Base-by-base conservation (phyloP, 2,329 filamentous ascomycete genomes). In the Nakataea oryzae region DNA sequence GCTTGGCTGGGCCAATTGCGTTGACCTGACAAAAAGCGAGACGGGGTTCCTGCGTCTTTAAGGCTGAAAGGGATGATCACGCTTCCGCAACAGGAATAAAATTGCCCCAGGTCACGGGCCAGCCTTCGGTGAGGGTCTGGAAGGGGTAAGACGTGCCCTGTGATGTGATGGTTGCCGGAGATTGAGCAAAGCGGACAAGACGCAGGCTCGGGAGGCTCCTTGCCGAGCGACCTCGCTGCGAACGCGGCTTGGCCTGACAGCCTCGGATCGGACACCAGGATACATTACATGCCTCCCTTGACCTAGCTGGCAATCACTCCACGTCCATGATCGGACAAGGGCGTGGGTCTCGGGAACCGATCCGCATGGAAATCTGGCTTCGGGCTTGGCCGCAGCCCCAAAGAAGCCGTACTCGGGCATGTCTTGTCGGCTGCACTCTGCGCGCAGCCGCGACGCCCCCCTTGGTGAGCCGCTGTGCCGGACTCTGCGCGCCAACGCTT, bases 401-500 rank as follows among this genome's bases (percentile, higher is more conserved):
- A 50, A n/a, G n/a, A 8, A 50, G 41, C 41, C 41, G 41, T 50
- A 17, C 41, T n/a, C 41, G 41, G 8, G 21, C 21, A 17, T 41
- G 34, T 41, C 7, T 41, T 17, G 13, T 17, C 21, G 34, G 14
- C 34, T 21, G 34, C 32, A 3, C 41, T 50, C 21, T 50, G 41
- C 41, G 24, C 41, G 41, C 41, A 50, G 41, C 41, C 41, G 30
- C n/a, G n/a, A n/a, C n/a, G n/a, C 30, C 30, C 7, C 14, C 3
- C 34, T 17, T 47, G 14, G 34, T 47, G 34, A 47, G 34, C 41
- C 41, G 11, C 41, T 17, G 21, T 50, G 41, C 41, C 34, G 47
- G 58, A 59, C 34, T 27, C 28, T 47, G 12, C 58, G 21, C 58
- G 34, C 58, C 58, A 59, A 59, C 58, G 58, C 58, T 59, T 59